Base-by-base conservation (phyloP, 257 asterid species). In the Leptodermis oblonga region DNA sequence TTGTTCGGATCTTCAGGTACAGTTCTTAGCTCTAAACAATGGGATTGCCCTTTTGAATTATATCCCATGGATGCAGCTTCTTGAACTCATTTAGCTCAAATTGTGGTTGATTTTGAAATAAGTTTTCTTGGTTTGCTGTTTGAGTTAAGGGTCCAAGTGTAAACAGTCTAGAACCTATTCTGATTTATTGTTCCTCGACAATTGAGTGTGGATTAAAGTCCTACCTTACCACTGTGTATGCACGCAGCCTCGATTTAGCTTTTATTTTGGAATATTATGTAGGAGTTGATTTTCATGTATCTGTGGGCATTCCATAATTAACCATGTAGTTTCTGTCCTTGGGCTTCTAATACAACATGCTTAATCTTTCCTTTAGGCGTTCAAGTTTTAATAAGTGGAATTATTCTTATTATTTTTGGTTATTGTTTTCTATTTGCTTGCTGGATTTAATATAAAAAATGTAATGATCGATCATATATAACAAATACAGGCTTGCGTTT, bases 1-100 rank as follows among this genome's bases (percentile, higher is more conserved):
- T 73, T 76, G 85, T 60, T 66, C 62, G 51, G 81, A 82, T 85
- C 88, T 89, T 54, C 79, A 62, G 88, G 98, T 92, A 74, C 59
- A 48, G 12, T 73, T 69, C 23, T 15, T 30, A 30, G 41, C 39
- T 15, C 20, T 30, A 10, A 30, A 31, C 8, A 3, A 7, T 60
- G 15, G 17, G 17, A 28, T 10, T 26, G 12, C 54, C 46, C 43
- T 41, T 31, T 26, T 28, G 2, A 37, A 9, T 2, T 42, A 42
- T 25, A 48, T 10, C 41, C 54, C 42, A 25, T 37, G 41, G 15
- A 22, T 39, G 23, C 46, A n/a, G 68, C 13, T 63, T 42, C 2
- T 26, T 36, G 58, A 20, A 4, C 48, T 72, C 23, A 26, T 62
- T 58, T 60, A 49, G 60, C 64, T 15, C 2, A 14, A 48, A 60